Conservation (phyloP, 352 stramenopile species). For the Phytophthora idaei region DNA sequence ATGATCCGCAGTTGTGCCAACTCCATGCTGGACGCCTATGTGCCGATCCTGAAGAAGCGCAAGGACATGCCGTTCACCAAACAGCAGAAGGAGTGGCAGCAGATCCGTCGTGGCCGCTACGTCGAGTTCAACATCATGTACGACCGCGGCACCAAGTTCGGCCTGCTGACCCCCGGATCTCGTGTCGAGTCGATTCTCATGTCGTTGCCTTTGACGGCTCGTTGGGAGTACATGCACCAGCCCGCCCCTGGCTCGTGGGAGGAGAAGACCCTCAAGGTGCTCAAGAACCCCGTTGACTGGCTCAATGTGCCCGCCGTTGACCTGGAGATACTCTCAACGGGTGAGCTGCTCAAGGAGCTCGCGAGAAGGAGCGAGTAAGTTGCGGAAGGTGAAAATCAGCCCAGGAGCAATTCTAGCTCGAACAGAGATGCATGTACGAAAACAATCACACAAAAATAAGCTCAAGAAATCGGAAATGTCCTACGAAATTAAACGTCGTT, state of each 20-base stretch:
- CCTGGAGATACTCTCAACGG: slow-evolving; percentile 71
- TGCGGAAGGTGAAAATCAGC: too few species aligned
- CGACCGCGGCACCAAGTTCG: slow-evolving; percentile 98
- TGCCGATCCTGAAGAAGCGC: slow-evolving; percentile 95
- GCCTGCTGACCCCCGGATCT: slow-evolving; percentile 94
- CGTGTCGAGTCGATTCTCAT: slow-evolving; percentile 99
- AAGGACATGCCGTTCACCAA: slow-evolving; percentile 96
- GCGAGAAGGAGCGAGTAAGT: slow-evolving; percentile 65
- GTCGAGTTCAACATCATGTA: slow-evolving; percentile 99
- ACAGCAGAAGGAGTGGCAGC: slow-evolving; percentile 98
- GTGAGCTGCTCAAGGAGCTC: slow-evolving; percentile 78
- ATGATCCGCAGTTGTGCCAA: slow-evolving; percentile 81
- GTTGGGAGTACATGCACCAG: slow-evolving; percentile 96
- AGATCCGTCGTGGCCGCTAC: slow-evolving; percentile 96
- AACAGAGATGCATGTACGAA: slow-evolving; percentile 7
- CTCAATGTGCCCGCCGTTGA: slow-evolving; percentile 84
- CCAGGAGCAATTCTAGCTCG: neutral
- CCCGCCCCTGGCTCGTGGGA: slow-evolving; percentile 91
- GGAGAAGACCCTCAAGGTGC: slow-evolving; percentile 93
- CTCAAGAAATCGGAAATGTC: neutral
- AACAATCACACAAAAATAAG: neutral
- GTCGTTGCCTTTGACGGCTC: slow-evolving; percentile 96
- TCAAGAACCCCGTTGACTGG: slow-evolving; percentile 95
- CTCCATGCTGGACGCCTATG: slow-evolving; percentile 93
- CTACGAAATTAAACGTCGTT: neutral